Evolutionary conservation across 2,329 filamentous ascomycete species (phyloP), one percentile per base, ranked within the genome.

Genomic region (Aspergillus puulaauensis): DNA sequence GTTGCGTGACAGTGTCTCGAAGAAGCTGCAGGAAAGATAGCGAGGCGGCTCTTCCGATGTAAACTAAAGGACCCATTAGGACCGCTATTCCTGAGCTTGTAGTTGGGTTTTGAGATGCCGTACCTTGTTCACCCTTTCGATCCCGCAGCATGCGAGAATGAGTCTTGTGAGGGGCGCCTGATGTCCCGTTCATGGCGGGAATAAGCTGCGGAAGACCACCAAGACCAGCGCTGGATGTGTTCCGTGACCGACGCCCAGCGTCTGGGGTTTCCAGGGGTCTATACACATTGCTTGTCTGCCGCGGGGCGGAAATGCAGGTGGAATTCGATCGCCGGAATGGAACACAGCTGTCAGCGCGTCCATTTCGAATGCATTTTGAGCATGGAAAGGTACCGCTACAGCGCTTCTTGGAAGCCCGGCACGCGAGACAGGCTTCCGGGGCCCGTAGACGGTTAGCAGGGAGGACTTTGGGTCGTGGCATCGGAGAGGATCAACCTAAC

Each of bases 11-110:
- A 1, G 66, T 61, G 80, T 79, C 73, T 14, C 81, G 76, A 14
- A 84, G 72, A 37, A 84, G 76, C 56, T 85, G 81, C 1, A 86
- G 69, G 57, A 86, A 86, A 0, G 83, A 85, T 14, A 86, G 70
- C 73, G 70, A 72, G 2, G 70, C 70, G 7, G 69, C 69, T 37
- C 69, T 70, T 27, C 70, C 70, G 6, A 72, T 65, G 39, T 68
- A 72, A 1, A 72, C 70, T 72, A 44, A 11, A 31, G 1, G 2
- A 7, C 11, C 4, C 5, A 14, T 61, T 56, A 61, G 54, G 6
- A 14, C 15, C 19, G 5, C 24, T 15, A 15, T 3, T 11, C 12
- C 11, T 9, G 3, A 41, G n/a, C 80, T 77, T 48, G 82, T 74
- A 31, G 2, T 14, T 14, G 2, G 19, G 2, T 11, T 23, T 19